Evolutionary conservation across 2,329 filamentous ascomycete species (phyloP), one percentile per base, ranked within the genome.

Genomic region (Colletotrichum zoysiae): DNA sequence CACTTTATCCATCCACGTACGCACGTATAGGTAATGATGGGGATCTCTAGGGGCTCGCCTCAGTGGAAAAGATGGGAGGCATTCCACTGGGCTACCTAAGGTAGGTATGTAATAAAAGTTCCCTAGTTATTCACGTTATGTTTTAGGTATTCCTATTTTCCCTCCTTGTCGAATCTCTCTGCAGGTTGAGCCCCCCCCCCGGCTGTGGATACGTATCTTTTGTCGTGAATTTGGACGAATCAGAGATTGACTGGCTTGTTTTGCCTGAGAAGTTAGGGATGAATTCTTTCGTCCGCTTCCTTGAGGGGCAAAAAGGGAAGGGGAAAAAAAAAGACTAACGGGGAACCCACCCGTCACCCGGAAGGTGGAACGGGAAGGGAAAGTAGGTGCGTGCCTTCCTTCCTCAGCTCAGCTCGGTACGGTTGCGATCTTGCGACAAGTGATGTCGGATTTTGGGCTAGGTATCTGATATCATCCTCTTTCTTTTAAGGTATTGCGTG

Each of bases 61-160:
- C 40, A 56, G 69, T 71, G 69, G 59, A 44, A 69, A 59, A 59
- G 59, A 60, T 59, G 65, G 53, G 65, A 63, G 46, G 58, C n/a
- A 55, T 68, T 68, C 53, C 59, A 71, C 33, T 59, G 35, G 48
- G 44, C 68, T 71, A 42, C 2, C 20, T 9, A 46, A 4, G 30
- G 9, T 40, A 3, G 38, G 9, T 40, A 40, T 2, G 44, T n/a
- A 23, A 48, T 20, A 69, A 69, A 68, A 53, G 59, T 40, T 44
- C 40, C 53, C 59, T 71, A 69, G 65, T 46, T 48, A 23, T 48
- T 23, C 20, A 12, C 12, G n/a, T 23, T 46, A 46, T 12, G 11
- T 23, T n/a, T 23, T 48, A n/a, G n/a, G n/a, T n/a, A 12, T 48
- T 48, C 20, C n/a, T 48, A 12, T 23, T 48, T 23, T 7, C 46